A percentile compares a stretch with the other conserved stretches of the same genome.
Evolutionary conservation across 108 stramenopile species (phyloP).

Genomic region (Fistulifera solaris): DNA sequence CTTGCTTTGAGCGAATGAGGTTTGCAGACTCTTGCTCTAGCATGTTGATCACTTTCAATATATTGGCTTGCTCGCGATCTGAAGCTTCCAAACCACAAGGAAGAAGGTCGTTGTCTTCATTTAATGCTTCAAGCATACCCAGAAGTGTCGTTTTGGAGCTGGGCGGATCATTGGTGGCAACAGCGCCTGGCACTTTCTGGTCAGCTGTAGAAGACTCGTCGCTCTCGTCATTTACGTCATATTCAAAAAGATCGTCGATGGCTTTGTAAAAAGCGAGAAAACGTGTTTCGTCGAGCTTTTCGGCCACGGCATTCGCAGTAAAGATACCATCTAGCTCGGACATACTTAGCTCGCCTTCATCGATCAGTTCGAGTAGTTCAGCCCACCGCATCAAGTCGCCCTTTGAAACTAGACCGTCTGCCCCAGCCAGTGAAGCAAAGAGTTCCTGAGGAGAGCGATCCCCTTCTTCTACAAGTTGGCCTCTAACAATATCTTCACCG

Average conservation of each 20-base stretch:
- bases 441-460: conserved; percentile 46
- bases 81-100: conserved; percentile 59
- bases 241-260: conserved; percentile 73
- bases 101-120: conserved; percentile 27
- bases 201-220: conserved; percentile 12
- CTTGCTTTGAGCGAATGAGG: conserved; percentile 17
- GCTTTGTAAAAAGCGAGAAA: conserved; percentile 47
- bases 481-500: conserved; percentile 6
- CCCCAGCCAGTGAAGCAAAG: conserved; percentile 53
- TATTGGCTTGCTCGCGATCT: conserved; percentile 53
- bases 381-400: conserved; percentile 56
- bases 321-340: conserved; percentile 54
- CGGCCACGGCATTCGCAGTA: conserved; percentile 28
- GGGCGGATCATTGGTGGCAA: neutral
- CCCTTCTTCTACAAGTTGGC: conserved; percentile 30
- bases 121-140: conserved; percentile 5
- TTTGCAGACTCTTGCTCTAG: conserved; percentile 54
- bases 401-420: conserved; percentile 41
- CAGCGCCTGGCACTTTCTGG: neutral
- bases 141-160: neutral
- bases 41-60: conserved; percentile 45
- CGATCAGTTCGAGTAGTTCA: conserved; percentile 64
- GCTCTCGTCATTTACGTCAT: conserved; percentile 47
- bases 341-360: conserved; percentile 43
- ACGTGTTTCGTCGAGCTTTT: conserved; percentile 40